phyloP scores from a whole-genome alignment of 768 basidiomycete genomes.

The Lactarius trivialis region DNA sequence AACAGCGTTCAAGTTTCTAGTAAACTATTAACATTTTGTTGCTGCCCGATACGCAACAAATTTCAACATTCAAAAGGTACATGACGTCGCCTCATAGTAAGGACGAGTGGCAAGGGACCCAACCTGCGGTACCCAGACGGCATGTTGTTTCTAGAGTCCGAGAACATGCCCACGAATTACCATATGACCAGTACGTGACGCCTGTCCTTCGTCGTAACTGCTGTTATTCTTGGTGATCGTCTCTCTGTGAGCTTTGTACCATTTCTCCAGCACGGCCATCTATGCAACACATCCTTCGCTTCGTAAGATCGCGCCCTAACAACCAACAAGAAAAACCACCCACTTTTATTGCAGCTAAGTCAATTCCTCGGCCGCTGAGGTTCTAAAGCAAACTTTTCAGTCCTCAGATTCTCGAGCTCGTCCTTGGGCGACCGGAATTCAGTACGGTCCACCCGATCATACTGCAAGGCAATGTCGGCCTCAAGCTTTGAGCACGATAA shows the following conservation, averaged over 20 bases:
- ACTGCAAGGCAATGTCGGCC: slow-evolving; percentile 36
- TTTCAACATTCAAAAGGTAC: too few relatives aligned
- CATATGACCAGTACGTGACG: slow-evolving; percentile 76
- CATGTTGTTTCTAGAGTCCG: slow-evolving; percentile 91
- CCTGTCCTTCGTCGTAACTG: not conserved
- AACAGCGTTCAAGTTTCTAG: too few relatives aligned
- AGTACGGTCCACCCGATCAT: slow-evolving; percentile 82
- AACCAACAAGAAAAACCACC: not conserved
- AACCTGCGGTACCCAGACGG: slow-evolving; percentile 69
- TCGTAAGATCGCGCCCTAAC: not conserved
- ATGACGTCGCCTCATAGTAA: too few relatives aligned
- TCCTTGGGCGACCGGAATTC: slow-evolving; percentile 76
- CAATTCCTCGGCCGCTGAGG: slow-evolving; percentile 3
- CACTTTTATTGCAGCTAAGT: slow-evolving; percentile 23
- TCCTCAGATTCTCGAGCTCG: slow-evolving; percentile 46
- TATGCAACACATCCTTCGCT: slow-evolving; percentile 5
- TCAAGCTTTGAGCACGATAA: not conserved
- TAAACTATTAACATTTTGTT: too few relatives aligned
- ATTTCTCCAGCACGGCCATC: too few relatives aligned
- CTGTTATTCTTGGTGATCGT: too few relatives aligned
- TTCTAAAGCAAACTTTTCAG: slow-evolving; percentile 25
- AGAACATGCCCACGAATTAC: slow-evolving; percentile 88
- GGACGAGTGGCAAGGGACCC: not conserved
- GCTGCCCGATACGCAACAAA: too few relatives aligned
- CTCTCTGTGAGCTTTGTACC: too few relatives aligned